These are phyloP conservation scores for Alternaria sp. DNA, from an alignment of 2,329 filamentous ascomycete genomes.

Conservation along the genomic window DNA sequence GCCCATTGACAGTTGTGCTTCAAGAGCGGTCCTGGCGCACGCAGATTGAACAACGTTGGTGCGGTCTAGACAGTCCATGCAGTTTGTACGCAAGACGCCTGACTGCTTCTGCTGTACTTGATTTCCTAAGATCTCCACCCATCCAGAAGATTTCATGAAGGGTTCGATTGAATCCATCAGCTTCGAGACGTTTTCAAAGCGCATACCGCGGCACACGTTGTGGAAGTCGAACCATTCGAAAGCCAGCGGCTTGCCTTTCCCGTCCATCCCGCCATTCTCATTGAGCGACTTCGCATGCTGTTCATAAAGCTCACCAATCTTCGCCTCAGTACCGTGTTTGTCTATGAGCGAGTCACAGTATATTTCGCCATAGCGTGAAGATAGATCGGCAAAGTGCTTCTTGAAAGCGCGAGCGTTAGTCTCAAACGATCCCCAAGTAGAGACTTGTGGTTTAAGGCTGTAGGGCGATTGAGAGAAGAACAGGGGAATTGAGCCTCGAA, in stretches of 20 bases:
- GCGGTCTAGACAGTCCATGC: constrained; percentile 96
- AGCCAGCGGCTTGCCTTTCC: constrained; percentile 57
- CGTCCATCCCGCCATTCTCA: constrained; percentile 59
- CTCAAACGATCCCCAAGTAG: constrained; percentile 79
- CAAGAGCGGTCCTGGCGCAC: constrained; percentile 81
- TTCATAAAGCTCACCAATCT: constrained; percentile 80
- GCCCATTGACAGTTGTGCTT: constrained; percentile 76
- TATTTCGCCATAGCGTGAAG: constrained; percentile 73
- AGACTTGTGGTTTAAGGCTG: constrained; percentile 85
- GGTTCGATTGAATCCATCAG: constrained; percentile 74
- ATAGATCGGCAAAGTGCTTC: constrained; percentile 76
- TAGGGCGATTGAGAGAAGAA: constrained; percentile 97
- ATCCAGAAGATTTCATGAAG: constrained; percentile 73
- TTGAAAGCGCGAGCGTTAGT: constrained; percentile 80
- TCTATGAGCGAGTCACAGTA: constrained; percentile 88
- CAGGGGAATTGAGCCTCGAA: constrained; percentile 88
- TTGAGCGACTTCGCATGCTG: constrained; percentile 72
- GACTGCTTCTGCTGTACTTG: constrained; percentile 61
- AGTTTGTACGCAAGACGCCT: constrained; percentile 90
- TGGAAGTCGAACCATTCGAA: constrained; percentile 99
- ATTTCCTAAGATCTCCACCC: constrained; percentile 65
- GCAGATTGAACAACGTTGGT: constrained; percentile 97
- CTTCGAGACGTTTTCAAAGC: constrained; percentile 90
- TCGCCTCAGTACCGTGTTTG: constrained; percentile 80
- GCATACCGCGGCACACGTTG: constrained; percentile 90